A percentile compares a stretch with the other conserved stretches of the same genome.
Conservation (phyloP, 805 yeast species). For the Teunomyces stri region DNA sequence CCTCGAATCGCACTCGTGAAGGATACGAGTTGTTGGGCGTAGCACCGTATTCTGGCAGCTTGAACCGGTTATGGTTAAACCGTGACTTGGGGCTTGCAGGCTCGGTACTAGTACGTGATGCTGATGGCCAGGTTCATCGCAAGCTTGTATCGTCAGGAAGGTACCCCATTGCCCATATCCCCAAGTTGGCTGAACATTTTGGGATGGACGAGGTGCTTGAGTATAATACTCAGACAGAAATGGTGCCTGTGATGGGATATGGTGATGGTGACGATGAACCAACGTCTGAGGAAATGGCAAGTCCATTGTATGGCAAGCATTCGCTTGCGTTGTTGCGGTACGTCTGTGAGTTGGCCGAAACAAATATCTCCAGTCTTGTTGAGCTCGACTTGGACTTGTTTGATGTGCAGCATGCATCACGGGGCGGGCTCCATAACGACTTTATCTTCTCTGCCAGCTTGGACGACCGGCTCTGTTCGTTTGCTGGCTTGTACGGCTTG, state of each 20-base stretch:
- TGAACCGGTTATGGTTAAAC: conserved; percentile 36
- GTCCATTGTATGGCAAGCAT: conserved; percentile 30
- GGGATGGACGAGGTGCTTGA: conserved; percentile 20
- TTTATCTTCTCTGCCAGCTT: conserved; percentile 39
- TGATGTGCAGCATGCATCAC: conserved; percentile 32
- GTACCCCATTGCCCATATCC: conserved; percentile 38
- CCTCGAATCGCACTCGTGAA: conserved; percentile 18
- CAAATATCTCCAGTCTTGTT: conserved; percentile 21
- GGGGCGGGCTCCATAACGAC: conserved; percentile 38
- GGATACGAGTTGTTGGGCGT: conserved; percentile 41
- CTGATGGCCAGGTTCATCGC: conserved; percentile 19
- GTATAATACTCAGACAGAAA: conserved; percentile 36
- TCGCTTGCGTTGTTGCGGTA: conserved; percentile 32
- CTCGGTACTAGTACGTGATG: conserved; percentile 23
- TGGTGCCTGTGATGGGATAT: conserved; percentile 39
- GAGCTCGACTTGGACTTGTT: conserved; percentile 37
- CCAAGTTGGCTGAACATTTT: conserved; percentile 41
- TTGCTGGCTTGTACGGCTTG: conserved; percentile 34
- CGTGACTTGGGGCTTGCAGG: conserved; percentile 46
- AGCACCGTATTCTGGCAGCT: conserved; percentile 39
- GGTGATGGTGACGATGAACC: conserved; percentile 11
- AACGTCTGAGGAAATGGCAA: conserved; percentile 25
- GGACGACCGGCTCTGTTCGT: conserved; percentile 43
- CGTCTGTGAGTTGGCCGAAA: conserved; percentile 23
- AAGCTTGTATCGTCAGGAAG: conserved; percentile 32